Evolutionary conservation across 306 rosid genomes (phyloP).

Genomic region (Urtica urens): DNA sequence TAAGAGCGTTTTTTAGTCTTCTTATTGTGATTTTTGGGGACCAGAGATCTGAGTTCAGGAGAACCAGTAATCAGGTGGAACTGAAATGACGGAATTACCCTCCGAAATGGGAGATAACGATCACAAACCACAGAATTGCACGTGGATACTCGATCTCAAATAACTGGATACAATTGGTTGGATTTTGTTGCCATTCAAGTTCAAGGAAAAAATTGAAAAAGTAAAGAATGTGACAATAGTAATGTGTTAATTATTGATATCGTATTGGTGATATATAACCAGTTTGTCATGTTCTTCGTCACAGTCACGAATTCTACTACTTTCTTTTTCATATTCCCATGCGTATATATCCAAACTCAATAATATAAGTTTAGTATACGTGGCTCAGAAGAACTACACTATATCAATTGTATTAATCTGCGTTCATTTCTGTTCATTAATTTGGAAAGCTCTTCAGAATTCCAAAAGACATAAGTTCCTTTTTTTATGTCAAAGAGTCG

Average conservation of each 20-base stretch:
- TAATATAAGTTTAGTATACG: no score
- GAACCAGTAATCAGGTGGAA: neutral
- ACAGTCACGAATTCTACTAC: no score
- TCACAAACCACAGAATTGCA: constrained; percentile 20
- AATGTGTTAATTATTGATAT: neutral
- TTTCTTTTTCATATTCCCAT: neutral
- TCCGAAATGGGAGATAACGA: neutral
- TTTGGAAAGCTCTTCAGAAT: neutral
- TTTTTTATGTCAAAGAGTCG: neutral
- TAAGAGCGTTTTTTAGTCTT: neutral
- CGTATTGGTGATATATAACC: neutral
- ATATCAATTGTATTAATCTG: no score
- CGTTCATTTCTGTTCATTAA: no score
- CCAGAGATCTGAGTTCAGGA: neutral
- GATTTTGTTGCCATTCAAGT: neutral
- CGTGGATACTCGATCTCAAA: neutral
- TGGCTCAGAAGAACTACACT: no score
- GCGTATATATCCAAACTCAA: no score
- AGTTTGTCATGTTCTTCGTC: neutral
- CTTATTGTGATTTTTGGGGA: neutral
- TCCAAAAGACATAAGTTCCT: neutral
- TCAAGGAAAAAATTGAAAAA: no score
- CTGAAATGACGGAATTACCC: constrained; percentile 12
- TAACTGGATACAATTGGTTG: neutral
- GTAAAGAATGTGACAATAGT: neutral